Conservation (phyloP, 345 rosid species). For the Salix viminalis region DNA sequence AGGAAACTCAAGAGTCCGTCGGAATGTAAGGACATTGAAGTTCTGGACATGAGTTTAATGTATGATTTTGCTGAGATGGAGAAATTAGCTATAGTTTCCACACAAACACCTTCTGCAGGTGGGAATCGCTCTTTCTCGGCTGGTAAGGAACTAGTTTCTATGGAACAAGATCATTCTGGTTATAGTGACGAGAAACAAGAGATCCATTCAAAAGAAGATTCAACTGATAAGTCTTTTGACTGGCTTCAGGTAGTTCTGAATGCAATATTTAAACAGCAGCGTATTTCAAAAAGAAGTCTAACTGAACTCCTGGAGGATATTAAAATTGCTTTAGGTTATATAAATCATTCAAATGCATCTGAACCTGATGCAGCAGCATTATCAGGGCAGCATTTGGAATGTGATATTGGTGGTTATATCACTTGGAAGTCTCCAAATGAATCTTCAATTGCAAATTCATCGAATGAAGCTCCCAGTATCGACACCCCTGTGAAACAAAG, state of each 20-base stretch:
- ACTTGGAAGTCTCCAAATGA: slow-evolving; percentile 39
- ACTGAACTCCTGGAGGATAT: slow-evolving; percentile 67
- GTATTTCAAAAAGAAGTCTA: slow-evolving; percentile 51
- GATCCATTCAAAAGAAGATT: slow-evolving; percentile 18
- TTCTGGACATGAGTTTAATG: slow-evolving; percentile 61
- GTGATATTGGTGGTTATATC: slow-evolving; percentile 29
- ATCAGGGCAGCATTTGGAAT: slow-evolving; percentile 21
- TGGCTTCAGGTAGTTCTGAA: slow-evolving; percentile 92
- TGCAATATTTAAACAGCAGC: slow-evolving; percentile 62
- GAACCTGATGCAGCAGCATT: slow-evolving; percentile 12
- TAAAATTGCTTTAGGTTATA: slow-evolving; percentile 68
- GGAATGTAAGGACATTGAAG: slow-evolving; percentile 22
- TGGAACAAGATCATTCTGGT: slow-evolving; percentile 11
- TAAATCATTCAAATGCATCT: slow-evolving; percentile 20
- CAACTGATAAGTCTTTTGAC: slow-evolving; percentile 47
- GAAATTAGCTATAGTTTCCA: slow-evolving; percentile 66
- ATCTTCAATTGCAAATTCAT: slow-evolving; percentile 11
- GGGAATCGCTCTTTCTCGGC: neutral
- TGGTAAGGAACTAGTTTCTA: slow-evolving; percentile 32
- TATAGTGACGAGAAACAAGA: slow-evolving; percentile 13
- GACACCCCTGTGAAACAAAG: slow-evolving; percentile 10
- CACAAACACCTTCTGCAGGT: slow-evolving; percentile 29
- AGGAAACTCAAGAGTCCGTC: slow-evolving; percentile 28
- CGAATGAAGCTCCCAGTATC: slow-evolving; percentile 17
- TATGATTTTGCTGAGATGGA: slow-evolving; percentile 81